Evolutionary conservation across 768 basidiomycete species (phyloP).

Genomic region (Hericium rajendrae): DNA sequence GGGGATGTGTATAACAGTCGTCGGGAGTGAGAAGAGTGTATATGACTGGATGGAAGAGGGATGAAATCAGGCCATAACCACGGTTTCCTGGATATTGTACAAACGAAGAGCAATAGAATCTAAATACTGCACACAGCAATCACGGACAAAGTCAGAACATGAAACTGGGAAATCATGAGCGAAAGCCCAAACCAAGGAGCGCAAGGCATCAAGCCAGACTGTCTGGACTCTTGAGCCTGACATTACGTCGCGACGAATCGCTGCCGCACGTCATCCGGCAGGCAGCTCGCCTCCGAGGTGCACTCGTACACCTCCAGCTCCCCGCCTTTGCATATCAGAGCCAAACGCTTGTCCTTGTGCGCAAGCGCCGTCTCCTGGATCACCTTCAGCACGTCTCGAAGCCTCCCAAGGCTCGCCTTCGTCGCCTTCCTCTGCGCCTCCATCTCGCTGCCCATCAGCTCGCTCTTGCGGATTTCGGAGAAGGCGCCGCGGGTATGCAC

Average conservation of each 20-base stretch:
- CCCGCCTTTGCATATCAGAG: not conserved
- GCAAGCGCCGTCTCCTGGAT: conserved; percentile 1
- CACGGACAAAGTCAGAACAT: too few relatives aligned
- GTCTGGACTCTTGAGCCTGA: too few relatives aligned
- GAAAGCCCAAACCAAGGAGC: too few relatives aligned
- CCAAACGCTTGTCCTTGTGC: not conserved
- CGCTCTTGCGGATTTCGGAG: conserved; percentile 34
- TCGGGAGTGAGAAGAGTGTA: too few relatives aligned
- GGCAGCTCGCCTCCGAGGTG: not conserved
- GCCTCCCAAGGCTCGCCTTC: not conserved
- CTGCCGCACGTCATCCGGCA: not conserved
- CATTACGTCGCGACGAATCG: conserved; percentile 33
- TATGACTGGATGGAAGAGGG: too few relatives aligned
- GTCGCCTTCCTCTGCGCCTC: not conserved
- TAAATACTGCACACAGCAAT: too few relatives aligned
- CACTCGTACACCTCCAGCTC: not conserved
- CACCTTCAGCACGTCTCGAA: not conserved
- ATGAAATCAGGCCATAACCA: too few relatives aligned
- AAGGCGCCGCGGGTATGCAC: conserved; percentile 49
- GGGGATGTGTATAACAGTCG: too few relatives aligned
- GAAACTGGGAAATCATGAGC: too few relatives aligned
- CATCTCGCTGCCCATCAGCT: conserved; percentile 16
- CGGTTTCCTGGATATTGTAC: too few relatives aligned
- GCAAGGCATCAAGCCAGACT: too few relatives aligned
- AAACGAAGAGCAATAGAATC: too few relatives aligned